Base-by-base conservation (phyloP, 306 rosid species). In the Castanea mollissima region DNA sequence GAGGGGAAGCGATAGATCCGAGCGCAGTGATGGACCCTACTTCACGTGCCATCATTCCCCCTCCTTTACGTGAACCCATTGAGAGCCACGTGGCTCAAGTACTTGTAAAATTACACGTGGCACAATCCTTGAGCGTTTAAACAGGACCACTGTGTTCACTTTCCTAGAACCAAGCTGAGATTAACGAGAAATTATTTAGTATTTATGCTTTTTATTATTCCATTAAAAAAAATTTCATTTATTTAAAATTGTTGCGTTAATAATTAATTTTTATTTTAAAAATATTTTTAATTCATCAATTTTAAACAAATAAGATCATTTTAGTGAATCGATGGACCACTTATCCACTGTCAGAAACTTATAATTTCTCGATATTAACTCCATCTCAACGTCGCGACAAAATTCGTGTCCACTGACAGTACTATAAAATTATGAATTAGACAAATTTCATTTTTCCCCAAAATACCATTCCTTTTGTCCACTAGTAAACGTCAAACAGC, bases 101-200 rank as follows among this genome's bases (percentile, higher is more conserved):
- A 38, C n/a, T 35, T 13, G 25, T 16, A 6, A 6, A 0, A 0
- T 0, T 3, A 74, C 87, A 83, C 81, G 85, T 83, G 87, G 78
- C 79, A 3, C 7, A 6, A 65, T 81, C 70, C 46, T 86, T 49
- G 82, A 86, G 52, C 82, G 78, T 74, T 84, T 83, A 71, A 84
- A 81, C 63, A 23, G 89, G 88, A 83, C 92, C 89, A 87, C 87
- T 72, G 71, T 79, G 80, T 79, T 69, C 85, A 83, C 86, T 74
- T 84, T 80, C 58, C 38, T 55, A 54, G 54, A 78, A 83, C 77
- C 78, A 76, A 20, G 78, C 77, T 70, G 83, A 79, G 83, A 84
- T 79, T 71, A 84, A 71, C 64, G 73, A 73, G 27, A 25, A 25
- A 25, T 25, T 25, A 25, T 25, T 0, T 25, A 25, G 1, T 25